Percentiles rank a stretch among this genome's conserved stretches.
These are phyloP conservation scores for Podochytrium sp. DNA, from an alignment of 192 early-diverging fungal genomes.

Conservation along the genomic window DNA sequence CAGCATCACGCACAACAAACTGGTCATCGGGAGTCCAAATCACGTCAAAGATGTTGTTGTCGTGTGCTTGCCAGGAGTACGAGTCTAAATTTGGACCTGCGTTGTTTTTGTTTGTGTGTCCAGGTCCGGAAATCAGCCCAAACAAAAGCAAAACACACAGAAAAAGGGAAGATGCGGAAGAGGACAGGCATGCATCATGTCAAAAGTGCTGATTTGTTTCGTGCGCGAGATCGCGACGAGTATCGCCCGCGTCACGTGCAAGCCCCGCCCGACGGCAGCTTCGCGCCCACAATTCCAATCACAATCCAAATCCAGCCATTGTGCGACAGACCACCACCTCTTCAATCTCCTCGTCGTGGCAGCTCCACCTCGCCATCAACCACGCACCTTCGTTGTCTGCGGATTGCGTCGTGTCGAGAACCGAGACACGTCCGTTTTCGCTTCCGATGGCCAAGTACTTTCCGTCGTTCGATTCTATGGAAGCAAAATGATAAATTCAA, in stretches of 20 bases:
- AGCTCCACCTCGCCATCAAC: too few relatives aligned
- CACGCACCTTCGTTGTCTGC: slow-evolving; percentile 27
- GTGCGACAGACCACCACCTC: too few relatives aligned
- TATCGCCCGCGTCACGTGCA: too few relatives aligned
- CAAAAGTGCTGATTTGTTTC: too few relatives aligned
- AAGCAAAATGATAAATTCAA: not conserved
- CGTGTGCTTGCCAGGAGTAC: slow-evolving; percentile 72
- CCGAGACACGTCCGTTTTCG: slow-evolving; percentile 65
- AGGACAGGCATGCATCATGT: not conserved
- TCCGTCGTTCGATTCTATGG: slow-evolving; percentile 46
- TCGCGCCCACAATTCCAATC: too few relatives aligned
- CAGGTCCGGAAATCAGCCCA: too few relatives aligned
- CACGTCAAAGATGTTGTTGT: slow-evolving; percentile 81
- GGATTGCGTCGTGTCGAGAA: slow-evolving; percentile 65
- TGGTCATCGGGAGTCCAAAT: slow-evolving; percentile 75
- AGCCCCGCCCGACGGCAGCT: too few relatives aligned
- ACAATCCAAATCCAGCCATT: too few relatives aligned
- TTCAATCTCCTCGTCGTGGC: too few relatives aligned
- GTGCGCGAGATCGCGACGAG: too few relatives aligned
- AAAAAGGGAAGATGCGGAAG: not conserved
- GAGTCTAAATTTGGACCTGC: not conserved
- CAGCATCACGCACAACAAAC: slow-evolving; percentile 49
- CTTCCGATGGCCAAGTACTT: slow-evolving; percentile 68
- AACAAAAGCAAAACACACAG: too few relatives aligned
- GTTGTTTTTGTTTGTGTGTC: not conserved